Conservation (phyloP, 495 filamentous ascomycete species). For the Daldinia bambusicola region DNA sequence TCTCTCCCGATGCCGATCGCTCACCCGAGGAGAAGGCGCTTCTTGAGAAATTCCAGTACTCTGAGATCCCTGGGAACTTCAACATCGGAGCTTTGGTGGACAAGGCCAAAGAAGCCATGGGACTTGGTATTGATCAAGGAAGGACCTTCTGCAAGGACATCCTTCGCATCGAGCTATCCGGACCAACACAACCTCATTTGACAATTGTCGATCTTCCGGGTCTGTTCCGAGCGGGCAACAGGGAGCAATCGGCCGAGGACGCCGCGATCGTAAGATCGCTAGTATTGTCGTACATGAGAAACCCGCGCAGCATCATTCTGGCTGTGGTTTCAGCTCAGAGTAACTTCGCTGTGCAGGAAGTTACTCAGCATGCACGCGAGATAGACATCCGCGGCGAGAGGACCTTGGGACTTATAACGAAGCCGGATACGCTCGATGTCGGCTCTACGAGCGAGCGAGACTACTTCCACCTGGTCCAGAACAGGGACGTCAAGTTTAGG, state of each 20-base stretch:
- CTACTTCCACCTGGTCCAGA: constrained; percentile 66
- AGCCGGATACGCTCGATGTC: constrained; percentile 72
- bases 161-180: constrained; percentile 73
- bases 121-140: constrained; percentile 52
- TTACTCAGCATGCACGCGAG: constrained; percentile 76
- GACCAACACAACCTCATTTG: constrained; percentile 70
- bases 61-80: constrained; percentile 48
- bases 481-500: constrained; percentile 68
- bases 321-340: constrained; percentile 73
- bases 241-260: constrained; percentile 58
- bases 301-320: constrained; percentile 69
- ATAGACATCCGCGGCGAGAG: constrained; percentile 78
- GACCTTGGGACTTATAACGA: constrained; percentile 87
- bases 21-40: constrained; percentile 35
- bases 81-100: constrained; percentile 56
- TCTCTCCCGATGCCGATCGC: constrained; percentile 52
- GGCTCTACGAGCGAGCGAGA: constrained; percentile 60
- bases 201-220: constrained; percentile 78
- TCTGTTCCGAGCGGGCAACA: constrained; percentile 65
- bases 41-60: constrained; percentile 44
- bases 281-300: constrained; percentile 69
- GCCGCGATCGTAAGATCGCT: constrained; percentile 63
- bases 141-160: constrained; percentile 70
- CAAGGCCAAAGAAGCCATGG: constrained; percentile 64
- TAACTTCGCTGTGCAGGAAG: constrained; percentile 69